Evolutionary conservation across 2,329 filamentous ascomycete genomes (phyloP), one percentile per base, ranked within the genome.

Genomic region (Paracoccidioides brasiliensis): DNA sequence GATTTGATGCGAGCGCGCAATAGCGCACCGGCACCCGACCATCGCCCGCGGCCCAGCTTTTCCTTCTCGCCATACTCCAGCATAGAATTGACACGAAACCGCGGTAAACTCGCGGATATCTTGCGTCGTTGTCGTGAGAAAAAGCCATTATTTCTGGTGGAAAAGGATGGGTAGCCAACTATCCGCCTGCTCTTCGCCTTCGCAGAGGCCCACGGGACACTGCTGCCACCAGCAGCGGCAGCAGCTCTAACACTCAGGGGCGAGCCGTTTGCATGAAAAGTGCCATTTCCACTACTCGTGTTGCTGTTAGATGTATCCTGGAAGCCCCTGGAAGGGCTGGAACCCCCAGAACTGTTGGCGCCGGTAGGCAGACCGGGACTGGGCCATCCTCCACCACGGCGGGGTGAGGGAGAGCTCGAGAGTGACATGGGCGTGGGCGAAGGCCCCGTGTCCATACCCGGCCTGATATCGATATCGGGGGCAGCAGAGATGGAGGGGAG

Each of bases 321-420:
- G 71, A 78, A 70, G n/a, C 54, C 56, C 30, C 78, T 65, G 72
- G 74, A 62, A 22, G 87, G 85, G 67, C 83, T 89, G 41, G 82
- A 81, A 22, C 45, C 42, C 22, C 59, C 55, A 30, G 57, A 59
- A 62, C 80, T 79, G 59, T 85, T 85, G 69, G 85, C 88, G 57
- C 81, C 83, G 58, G 86, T 83, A 66, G 82, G 85, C 67, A 88
- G 78, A 60, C 84, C 88, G 55, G 86, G 89, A 72, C 85, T 93
- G 56, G 88, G 83, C 90, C 91, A 96, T 64, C 90, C 90, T 67
- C 88, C 89, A 64, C 86, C 86, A 59, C 83, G 85, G 60, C 83
- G 80, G 59, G 90, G 91, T 55, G 89, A 95, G 52, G 90, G 88
- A 67, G 88, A 94, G 72, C 89, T 83, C 62, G 90, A 93, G 60